phyloP scores from a whole-genome alignment of 1,139 yeast genomes.

The Yamadazyma blattariae region DNA sequence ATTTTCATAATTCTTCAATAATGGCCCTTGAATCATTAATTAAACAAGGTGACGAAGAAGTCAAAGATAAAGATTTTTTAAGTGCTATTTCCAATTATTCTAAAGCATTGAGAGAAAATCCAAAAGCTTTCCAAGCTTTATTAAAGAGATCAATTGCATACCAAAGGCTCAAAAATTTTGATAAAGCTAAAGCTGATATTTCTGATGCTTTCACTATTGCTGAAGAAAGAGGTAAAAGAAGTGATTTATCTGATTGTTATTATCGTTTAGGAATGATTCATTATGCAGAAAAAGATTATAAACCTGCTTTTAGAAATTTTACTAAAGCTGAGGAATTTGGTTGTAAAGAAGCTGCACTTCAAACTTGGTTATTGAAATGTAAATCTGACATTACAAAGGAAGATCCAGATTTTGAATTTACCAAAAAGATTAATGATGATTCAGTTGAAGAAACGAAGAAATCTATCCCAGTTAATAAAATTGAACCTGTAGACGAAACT shows the following conservation, averaged over 20 bases:
- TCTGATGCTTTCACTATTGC: constrained; percentile 58
- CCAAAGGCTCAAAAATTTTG: constrained; percentile 50
- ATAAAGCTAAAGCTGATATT: constrained; percentile 52
- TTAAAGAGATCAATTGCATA: constrained; percentile 56
- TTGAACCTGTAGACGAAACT: neutral
- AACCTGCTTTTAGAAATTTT: constrained; percentile 49
- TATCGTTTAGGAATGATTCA: constrained; percentile 55
- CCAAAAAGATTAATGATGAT: neutral
- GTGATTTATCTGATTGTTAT: constrained; percentile 56
- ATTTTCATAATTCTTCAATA: too few species aligned
- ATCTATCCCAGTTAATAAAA: too few species aligned
- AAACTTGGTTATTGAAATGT: constrained; percentile 52
- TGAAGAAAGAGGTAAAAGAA: constrained; percentile 45
- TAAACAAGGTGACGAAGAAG: constrained; percentile 31
- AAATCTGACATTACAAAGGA: constrained; percentile 22
- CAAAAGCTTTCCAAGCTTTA: constrained; percentile 50
- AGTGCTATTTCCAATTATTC: constrained; percentile 33
- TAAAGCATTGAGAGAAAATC: constrained; percentile 34
- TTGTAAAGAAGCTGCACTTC: constrained; percentile 45
- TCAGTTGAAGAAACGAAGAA: neutral
- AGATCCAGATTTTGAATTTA: neutral
- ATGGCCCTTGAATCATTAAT: constrained; percentile 44
- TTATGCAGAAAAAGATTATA: constrained; percentile 45
- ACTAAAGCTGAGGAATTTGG: constrained; percentile 46
- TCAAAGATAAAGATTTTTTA: constrained; percentile 31